Evolutionary conservation across 371 early-diverging fungal species (phyloP), one percentile per base, ranked within the genome.

Genomic region (Mortierella sp.): DNA sequence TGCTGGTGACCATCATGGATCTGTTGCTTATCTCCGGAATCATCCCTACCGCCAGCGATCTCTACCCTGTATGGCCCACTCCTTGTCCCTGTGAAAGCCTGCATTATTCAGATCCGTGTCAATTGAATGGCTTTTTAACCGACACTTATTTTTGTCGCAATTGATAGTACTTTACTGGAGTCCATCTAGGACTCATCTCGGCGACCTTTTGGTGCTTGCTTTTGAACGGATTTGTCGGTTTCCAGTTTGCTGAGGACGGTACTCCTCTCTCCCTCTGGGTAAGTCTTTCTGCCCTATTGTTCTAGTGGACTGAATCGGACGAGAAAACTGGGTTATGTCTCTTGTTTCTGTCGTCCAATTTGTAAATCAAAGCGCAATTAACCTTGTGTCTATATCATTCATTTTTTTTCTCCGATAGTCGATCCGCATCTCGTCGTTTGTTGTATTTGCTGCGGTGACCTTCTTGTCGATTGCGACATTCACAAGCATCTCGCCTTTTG

Each of bases 201-300:
- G 94, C 97, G 21, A 94, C 96, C 46, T 94, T 96, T 82, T 98
- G 97, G 97, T 95, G 95, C 82, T 88, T 98, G 82, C 91, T 98
- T 76, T 87, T 97, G 72, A 98, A 98, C 88, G 99, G 98, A 16
- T 96, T 98, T 87, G 96, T 98, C 61, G 97, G 97, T 6, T 98
- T 97, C 90, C 98, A 98, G 90, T 98, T 97, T 92, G 93, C 96
- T 34, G 98, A 98, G 90, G 99, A 98, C 88, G 98, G 99, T 75
- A 98, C 98, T 43, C 91, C 94, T 5, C 81, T 93, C 31, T 97
- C 96, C 11, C 93, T 97, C 74, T 97, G 97, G 97, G 95, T 96
- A 92, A 81, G 81, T 31, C 37, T 21, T 21, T 34, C 16, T n/a
- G 14, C 44, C 71, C 14, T 57, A 4, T 55, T 24, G n/a, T 24